A percentile compares a stretch with the other conserved stretches of the same genome.
phyloP scores from a whole-genome alignment of 2,329 filamentous ascomycete genomes.

The Lecanoromycetidae sp. region DNA sequence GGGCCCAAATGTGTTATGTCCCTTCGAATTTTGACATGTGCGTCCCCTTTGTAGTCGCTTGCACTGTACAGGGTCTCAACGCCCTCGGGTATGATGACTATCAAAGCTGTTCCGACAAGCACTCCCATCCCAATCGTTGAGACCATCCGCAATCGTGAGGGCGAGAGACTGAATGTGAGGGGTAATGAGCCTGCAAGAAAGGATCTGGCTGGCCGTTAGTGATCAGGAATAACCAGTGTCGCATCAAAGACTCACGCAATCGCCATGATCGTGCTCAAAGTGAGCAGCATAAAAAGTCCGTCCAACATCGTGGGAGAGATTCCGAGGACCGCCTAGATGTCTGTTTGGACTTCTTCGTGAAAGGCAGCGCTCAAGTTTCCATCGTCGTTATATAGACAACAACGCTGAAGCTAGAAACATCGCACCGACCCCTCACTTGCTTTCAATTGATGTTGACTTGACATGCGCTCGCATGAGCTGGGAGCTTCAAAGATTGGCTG shows the following conservation, averaged over 20 bases:
- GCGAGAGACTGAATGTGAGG: slow-evolving; percentile 74
- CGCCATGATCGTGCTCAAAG: slow-evolving; percentile 53
- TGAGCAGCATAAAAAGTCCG: slow-evolving; percentile 53
- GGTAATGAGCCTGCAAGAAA: slow-evolving; percentile 88
- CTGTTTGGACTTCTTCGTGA: too few relatives aligned
- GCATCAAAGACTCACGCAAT: slow-evolving; percentile 41
- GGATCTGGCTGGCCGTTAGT: slow-evolving; percentile 48
- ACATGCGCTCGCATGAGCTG: neutral
- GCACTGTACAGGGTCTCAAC: slow-evolving; percentile 74
- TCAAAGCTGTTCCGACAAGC: slow-evolving; percentile 83
- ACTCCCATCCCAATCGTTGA: slow-evolving; percentile 90
- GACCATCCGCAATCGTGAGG: slow-evolving; percentile 75
- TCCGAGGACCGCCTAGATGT: neutral
- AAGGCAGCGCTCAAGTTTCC: too few relatives aligned
- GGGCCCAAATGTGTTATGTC: slow-evolving; percentile 23
- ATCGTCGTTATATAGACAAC: too few relatives aligned
- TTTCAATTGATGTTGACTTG: neutral
- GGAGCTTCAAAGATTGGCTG: neutral
- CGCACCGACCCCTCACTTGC: too few relatives aligned
- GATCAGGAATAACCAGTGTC: slow-evolving; percentile 9
- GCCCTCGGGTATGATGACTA: slow-evolving; percentile 95
- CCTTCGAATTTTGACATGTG: slow-evolving; percentile 22
- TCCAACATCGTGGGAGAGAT: slow-evolving; percentile 32
- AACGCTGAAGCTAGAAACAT: too few relatives aligned
- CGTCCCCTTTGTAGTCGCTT: slow-evolving; percentile 20